These are phyloP conservation scores for Alternaria incomplexa DNA, from an alignment of 2,329 filamentous ascomycete genomes.

Conservation along the genomic window DNA sequence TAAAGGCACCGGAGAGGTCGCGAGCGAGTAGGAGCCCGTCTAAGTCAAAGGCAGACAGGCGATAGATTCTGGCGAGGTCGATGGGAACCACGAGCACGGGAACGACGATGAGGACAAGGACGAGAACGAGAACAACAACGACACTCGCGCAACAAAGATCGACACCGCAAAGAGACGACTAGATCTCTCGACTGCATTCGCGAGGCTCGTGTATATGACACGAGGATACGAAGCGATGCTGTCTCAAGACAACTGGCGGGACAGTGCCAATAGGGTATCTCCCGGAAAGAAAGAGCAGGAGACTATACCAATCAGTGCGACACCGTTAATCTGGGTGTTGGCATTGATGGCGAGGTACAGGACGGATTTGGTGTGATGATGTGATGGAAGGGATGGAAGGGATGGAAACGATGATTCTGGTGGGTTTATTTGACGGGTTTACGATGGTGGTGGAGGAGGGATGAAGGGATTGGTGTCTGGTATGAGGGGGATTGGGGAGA, in stretches of 20 bases:
- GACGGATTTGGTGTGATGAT: background rate
- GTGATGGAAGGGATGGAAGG: too few species aligned
- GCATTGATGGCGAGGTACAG: background rate
- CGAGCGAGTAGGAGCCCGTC: background rate
- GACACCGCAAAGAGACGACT: background rate
- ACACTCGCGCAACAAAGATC: background rate
- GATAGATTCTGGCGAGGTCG: background rate
- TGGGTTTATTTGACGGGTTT: too few species aligned
- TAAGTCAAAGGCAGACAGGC: rapidly evolving
- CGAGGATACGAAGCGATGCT: background rate
- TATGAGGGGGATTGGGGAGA: too few species aligned
- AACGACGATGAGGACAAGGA: background rate
- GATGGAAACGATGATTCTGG: background rate
- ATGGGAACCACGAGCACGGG: too few species aligned
- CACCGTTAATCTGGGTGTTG: background rate
- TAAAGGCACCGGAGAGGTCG: background rate
- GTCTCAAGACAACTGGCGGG: background rate
- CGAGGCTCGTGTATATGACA: background rate
- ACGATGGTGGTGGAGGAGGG: too few species aligned
- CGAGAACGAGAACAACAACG: background rate
- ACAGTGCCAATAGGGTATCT: background rate
- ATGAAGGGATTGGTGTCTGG: too few species aligned
- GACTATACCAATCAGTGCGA: background rate
- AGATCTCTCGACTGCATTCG: background rate
- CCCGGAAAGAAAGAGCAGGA: background rate